phyloP scores from a whole-genome alignment of 441 rosid species.

The Gossypium lobatum region DNA sequence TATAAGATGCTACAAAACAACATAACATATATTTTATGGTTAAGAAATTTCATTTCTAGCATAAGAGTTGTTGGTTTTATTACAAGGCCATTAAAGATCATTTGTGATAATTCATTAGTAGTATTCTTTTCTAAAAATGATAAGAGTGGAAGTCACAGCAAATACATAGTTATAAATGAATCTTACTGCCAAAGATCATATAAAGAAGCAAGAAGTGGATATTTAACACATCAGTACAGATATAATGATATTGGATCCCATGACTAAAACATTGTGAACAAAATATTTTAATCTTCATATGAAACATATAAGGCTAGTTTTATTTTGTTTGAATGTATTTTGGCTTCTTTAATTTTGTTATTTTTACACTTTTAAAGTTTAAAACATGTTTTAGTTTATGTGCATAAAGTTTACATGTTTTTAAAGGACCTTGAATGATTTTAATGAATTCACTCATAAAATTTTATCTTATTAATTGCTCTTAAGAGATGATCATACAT shows the following conservation, averaged over 20 bases:
- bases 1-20: neutral
- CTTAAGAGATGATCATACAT: neutral
- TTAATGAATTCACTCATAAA: no score
- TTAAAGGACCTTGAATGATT: neutral
- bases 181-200: neutral
- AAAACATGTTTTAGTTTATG: neutral
- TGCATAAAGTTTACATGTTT: neutral
- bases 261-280: neutral
- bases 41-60: no score
- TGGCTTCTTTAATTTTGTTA: neutral
- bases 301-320: neutral
- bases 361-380: neutral
- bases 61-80: neutral
- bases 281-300: neutral
- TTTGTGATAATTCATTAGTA: neutral
- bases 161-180: neutral
- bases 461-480: neutral
- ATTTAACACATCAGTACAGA: neutral
- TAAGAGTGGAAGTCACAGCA: no score
- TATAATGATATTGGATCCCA: neutral
- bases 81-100: neutral
- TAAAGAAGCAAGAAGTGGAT: neutral
- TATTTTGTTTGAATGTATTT: no score
- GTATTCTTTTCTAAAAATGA: neutral
- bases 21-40: neutral